phyloP scores from a whole-genome alignment of 805 yeast genomes.

The Limtongia smithiae region DNA sequence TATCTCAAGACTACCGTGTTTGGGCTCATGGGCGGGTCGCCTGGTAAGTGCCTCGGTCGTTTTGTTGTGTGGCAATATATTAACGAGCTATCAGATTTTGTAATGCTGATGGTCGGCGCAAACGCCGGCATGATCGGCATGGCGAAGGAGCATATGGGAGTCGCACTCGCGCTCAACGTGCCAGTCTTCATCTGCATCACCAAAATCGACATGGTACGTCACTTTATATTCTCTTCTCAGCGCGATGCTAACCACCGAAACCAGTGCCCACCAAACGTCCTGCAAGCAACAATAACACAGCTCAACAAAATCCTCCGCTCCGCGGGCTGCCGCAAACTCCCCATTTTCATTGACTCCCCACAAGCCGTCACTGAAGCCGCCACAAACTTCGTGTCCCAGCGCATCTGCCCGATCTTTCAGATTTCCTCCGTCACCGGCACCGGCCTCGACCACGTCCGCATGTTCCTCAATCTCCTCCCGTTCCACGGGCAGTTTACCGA shows the following conservation, averaged over 20 bases:
- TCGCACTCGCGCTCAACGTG: slow-evolving; percentile 26
- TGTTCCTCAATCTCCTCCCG: slow-evolving; percentile 25
- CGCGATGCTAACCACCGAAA: not conserved
- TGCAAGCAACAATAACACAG: slow-evolving; percentile 22
- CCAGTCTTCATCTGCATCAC: slow-evolving; percentile 28
- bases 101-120: slow-evolving; percentile 31
- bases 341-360: slow-evolving; percentile 17
- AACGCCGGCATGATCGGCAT: slow-evolving; percentile 30
- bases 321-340: slow-evolving; percentile 28
- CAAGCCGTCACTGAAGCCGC: slow-evolving; percentile 26
- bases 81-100: slow-evolving; percentile 16
- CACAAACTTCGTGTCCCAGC: slow-evolving; percentile 24
- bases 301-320: slow-evolving; percentile 26
- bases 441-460: slow-evolving; percentile 26
- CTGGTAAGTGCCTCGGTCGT: slow-evolving; percentile 13
- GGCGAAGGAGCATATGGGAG: slow-evolving; percentile 30
- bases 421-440: slow-evolving; percentile 28
- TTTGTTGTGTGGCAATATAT: not conserved
- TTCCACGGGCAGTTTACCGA: slow-evolving; percentile 24
- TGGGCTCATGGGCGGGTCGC: slow-evolving; percentile 30
- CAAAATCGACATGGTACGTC: slow-evolving; percentile 25
- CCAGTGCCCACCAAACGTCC: slow-evolving; percentile 26
- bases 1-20: slow-evolving; percentile 28
- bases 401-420: slow-evolving; percentile 28
- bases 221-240: not conserved